Percentiles rank a stretch among this genome's conserved stretches.
These are phyloP conservation scores for Grifola frondosa DNA, from an alignment of 1,284 basidiomycete genomes.

Conservation along the genomic window DNA sequence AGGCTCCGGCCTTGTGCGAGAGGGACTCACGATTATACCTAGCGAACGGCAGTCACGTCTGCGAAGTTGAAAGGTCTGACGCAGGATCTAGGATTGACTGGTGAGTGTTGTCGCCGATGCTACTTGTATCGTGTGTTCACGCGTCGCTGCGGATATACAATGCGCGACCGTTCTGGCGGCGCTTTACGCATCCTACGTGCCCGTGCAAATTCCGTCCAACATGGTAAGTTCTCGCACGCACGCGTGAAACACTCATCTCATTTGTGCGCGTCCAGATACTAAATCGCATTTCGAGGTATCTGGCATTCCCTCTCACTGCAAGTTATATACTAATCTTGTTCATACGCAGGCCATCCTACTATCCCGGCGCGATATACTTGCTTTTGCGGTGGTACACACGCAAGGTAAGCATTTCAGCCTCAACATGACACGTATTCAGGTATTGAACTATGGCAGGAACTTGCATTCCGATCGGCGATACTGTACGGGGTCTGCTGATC, in stretches of 20 bases:
- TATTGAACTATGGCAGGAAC: slow-evolving; percentile 40
- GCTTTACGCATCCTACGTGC: slow-evolving; percentile 57
- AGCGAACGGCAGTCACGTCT: slow-evolving; percentile 59
- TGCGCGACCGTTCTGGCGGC: slow-evolving; percentile 59
- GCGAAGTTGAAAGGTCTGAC: slow-evolving; percentile 61
- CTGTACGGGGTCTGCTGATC: slow-evolving; percentile 68
- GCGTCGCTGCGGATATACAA: slow-evolving; percentile 46
- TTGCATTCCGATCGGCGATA: slow-evolving; percentile 65
- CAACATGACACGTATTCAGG: not conserved
- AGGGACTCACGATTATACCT: not conserved
- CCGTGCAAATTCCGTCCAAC: slow-evolving; percentile 62
- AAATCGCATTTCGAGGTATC: slow-evolving; percentile 48
- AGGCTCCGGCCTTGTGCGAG: slow-evolving; percentile 5
- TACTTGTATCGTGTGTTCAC: not conserved
- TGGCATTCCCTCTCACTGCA: not conserved
- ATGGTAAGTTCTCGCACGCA: no score
- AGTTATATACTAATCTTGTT: not conserved
- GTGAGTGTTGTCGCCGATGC: slow-evolving; percentile 28
- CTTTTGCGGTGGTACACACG: slow-evolving; percentile 64
- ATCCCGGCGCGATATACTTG: slow-evolving; percentile 60
- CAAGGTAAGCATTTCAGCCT: slow-evolving; percentile 36
- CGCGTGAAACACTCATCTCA: not conserved
- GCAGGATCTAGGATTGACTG: slow-evolving; percentile 50
- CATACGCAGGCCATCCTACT: slow-evolving; percentile 51
- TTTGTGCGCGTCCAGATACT: slow-evolving; percentile 40